phyloP scores from a whole-genome alignment of 202 grass and related monocot genomes.

The Eragrostis tef region DNA sequence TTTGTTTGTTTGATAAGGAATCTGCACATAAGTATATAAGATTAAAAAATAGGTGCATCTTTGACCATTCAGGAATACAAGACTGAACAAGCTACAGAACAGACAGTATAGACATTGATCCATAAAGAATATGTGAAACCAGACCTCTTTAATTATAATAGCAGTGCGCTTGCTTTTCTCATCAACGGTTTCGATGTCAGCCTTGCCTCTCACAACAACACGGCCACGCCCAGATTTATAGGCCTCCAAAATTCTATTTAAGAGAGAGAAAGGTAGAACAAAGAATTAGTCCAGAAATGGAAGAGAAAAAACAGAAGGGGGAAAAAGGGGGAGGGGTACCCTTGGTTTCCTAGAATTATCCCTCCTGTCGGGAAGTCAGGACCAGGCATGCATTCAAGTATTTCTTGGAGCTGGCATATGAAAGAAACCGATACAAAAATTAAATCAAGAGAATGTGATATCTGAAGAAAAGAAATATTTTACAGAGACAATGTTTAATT shows the following conservation, averaged over 20 bases:
- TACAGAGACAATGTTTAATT: slow-evolving; percentile 20
- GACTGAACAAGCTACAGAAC: slow-evolving; percentile 32
- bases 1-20: slow-evolving; percentile 98
- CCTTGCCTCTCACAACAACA: slow-evolving; percentile 88
- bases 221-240: slow-evolving; percentile 85
- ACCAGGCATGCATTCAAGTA: slow-evolving; percentile 94
- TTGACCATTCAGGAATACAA: slow-evolving; percentile 15
- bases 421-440: slow-evolving; percentile 38
- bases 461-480: slow-evolving; percentile 35
- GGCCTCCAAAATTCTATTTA: slow-evolving; percentile 83
- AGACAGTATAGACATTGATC: slow-evolving; percentile 3
- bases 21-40: slow-evolving; percentile 54
- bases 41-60: neutral
- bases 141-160: slow-evolving; percentile 96
- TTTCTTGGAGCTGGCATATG: slow-evolving; percentile 81
- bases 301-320: slow-evolving; percentile 32
- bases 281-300: slow-evolving; percentile 33
- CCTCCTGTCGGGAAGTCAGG: slow-evolving; percentile 98
- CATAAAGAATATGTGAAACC: slow-evolving; percentile 35
- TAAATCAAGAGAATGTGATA: slow-evolving; percentile 28
- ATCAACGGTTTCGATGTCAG: slow-evolving; percentile 73
- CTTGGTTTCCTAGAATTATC: slow-evolving; percentile 77
- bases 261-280: slow-evolving; percentile 17
- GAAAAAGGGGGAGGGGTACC: slow-evolving; percentile 53
- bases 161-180: slow-evolving; percentile 75